Conservation (phyloP, 148 eudicot species). For the Amaranthus cruentus region DNA sequence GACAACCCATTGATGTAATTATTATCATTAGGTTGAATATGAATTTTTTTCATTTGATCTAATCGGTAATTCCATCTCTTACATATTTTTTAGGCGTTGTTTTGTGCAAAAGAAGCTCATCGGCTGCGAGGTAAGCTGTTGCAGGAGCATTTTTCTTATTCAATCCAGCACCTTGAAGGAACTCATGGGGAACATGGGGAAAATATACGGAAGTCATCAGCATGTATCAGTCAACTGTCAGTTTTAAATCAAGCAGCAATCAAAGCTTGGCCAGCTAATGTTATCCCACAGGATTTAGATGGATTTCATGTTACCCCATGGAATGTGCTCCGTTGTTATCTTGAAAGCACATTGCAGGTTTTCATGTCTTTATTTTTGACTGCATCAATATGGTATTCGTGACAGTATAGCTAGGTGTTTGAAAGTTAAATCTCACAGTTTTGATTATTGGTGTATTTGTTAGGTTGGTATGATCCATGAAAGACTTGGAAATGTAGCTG, state of each 20-base stretch:
- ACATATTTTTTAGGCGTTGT: constrained; percentile 50
- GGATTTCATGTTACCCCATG: constrained; percentile 69
- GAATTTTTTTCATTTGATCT: background rate
- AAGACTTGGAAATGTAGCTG: constrained; percentile 69
- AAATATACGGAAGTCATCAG: constrained; percentile 33
- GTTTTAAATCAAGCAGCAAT: constrained; percentile 40
- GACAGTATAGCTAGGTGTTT: background rate
- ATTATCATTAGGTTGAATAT: background rate
- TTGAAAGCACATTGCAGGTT: constrained; percentile 94
- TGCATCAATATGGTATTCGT: constrained; percentile 1
- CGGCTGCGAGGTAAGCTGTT: constrained; percentile 58
- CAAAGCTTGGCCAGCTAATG: constrained; percentile 37
- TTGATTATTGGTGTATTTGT: constrained; percentile 4
- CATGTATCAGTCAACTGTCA: constrained; percentile 37
- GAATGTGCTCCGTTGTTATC: constrained; percentile 85
- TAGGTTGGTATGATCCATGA: constrained; percentile 79
- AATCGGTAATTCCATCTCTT: background rate
- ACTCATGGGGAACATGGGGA: constrained; percentile 35
- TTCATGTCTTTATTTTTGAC: constrained; percentile 16
- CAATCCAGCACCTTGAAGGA: constrained; percentile 38
- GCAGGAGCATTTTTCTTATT: constrained; percentile 57
- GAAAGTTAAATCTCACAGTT: constrained; percentile 3
- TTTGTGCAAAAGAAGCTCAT: constrained; percentile 82
- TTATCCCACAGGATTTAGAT: constrained; percentile 32
- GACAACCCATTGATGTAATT: background rate